These are phyloP conservation scores for Xerocomellus amylosporus DNA, from an alignment of 768 basidiomycete species.

Conservation along the genomic window DNA sequence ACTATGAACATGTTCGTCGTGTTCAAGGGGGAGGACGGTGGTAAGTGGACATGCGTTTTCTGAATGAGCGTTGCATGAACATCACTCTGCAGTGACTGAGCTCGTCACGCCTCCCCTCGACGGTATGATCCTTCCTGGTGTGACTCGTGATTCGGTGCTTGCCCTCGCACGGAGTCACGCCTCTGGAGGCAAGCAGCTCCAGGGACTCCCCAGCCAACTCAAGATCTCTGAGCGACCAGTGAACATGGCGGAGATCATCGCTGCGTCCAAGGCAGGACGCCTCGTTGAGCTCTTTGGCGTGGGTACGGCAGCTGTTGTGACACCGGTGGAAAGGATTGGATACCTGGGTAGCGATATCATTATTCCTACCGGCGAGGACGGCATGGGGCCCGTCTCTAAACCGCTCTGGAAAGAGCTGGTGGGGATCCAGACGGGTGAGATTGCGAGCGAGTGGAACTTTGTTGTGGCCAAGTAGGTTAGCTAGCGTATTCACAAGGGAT, in stretches of 20 bases:
- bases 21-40: constrained; percentile 66
- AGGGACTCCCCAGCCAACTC: constrained; percentile 54
- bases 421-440: constrained; percentile 71
- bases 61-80: neutral
- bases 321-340: constrained; percentile 52
- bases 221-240: constrained; percentile 66
- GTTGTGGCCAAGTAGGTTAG: constrained; percentile 28
- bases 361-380: constrained; percentile 60
- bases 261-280: constrained; percentile 38
- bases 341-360: constrained; percentile 53
- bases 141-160: constrained; percentile 56
- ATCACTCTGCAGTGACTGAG: constrained; percentile 40
- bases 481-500: no score
- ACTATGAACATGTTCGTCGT: constrained; percentile 93
- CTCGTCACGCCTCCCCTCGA: constrained; percentile 65
- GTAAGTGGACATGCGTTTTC: constrained; percentile 33
- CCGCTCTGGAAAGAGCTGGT: constrained; percentile 49
- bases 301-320: constrained; percentile 54
- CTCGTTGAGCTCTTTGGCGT: constrained; percentile 51
- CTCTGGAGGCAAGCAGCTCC: constrained; percentile 42
- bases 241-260: constrained; percentile 73
- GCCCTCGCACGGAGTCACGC: constrained; percentile 56
- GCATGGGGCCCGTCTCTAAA: constrained; percentile 68
- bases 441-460: constrained; percentile 80
- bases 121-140: constrained; percentile 66